These are phyloP conservation scores for Serendipita indica DNA, from an alignment of 768 basidiomycete species.

Conservation along the genomic window DNA sequence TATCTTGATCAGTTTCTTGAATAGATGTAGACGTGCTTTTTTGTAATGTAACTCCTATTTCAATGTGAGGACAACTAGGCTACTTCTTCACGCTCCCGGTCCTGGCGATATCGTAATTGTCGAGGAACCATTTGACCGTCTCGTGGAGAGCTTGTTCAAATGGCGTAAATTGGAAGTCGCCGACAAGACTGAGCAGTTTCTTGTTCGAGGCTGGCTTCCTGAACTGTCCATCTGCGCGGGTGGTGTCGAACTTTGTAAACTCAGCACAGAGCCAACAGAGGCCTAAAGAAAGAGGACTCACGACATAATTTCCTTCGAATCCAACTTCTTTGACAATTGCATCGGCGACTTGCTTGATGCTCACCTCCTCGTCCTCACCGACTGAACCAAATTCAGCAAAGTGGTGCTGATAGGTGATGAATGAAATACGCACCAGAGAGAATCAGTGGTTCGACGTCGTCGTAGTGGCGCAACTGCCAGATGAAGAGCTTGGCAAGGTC, in stretches of 20 bases:
- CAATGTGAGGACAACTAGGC: too few relatives aligned
- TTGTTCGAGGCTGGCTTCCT: conserved; percentile 92
- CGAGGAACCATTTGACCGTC: conserved; percentile 75
- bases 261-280: background rate
- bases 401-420: background rate
- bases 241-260: conserved; percentile 61
- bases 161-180: conserved; percentile 80
- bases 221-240: conserved; percentile 83
- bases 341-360: conserved; percentile 80
- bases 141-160: conserved; percentile 69
- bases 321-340: conserved; percentile 75
- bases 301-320: conserved; percentile 63
- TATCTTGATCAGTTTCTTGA: too few relatives aligned
- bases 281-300: conserved; percentile 22
- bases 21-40: too few relatives aligned
- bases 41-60: too few relatives aligned
- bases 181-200: conserved; percentile 63
- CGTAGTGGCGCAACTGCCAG: conserved; percentile 81
- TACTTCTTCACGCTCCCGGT: conserved; percentile 27
- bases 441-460: conserved; percentile 86
- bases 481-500: conserved; percentile 93
- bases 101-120: conserved; percentile 62
- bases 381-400: conserved; percentile 29
- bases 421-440: conserved; percentile 46
- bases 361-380: conserved; percentile 86